Base-by-base conservation (phyloP, 148 eudicot species). In the Rhododendron williamsianum region DNA sequence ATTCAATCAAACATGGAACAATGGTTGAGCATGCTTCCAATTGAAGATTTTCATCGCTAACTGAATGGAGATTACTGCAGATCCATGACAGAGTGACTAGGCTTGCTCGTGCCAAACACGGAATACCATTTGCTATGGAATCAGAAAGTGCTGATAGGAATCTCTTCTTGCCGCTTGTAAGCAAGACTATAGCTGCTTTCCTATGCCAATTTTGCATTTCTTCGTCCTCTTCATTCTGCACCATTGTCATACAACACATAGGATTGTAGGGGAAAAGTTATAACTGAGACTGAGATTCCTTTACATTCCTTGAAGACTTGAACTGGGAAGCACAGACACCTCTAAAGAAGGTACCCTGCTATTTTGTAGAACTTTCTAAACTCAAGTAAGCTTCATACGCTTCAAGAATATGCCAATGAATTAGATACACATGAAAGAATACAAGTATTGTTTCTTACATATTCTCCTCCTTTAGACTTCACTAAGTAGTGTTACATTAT, bases 1-100 rank as follows among this genome's bases (percentile, higher is more conserved):
- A 85, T 67, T 88, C 85, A 9, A 87, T 82, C 82, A 91, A 41
- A 38, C 69, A 83, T 41, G 91, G 89, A 52, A 85, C 79, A 33
- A 91, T 76, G 54, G 85, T n/a, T 11, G 91, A 87, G 85, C 88
- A 87, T 35, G 87, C 90, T n/a, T 45, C 56, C 13, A 78, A 69
- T 19, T 80, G 88, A 72, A 89, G 86, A 23, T 82, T 76, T 84
- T 84, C 54, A 72, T 91, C 92, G 6, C 79, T 90, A 23, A 88
- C 11, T 6, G 84, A 84, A 81, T 87, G 87, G 76, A 91, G 82
- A 84, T 51, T 46, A 33, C 51, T 87, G 86, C 90, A 87, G 58
- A 88, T 88, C 93, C 93, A 91, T 54, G 90, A 84, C 73, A 90
- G 81, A 1, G 93, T 90, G 19, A 91, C 91, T 6, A 90, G 82